Evolutionary conservation across 768 basidiomycete genomes (phyloP).

Genomic region (Jaapia argillacea): DNA sequence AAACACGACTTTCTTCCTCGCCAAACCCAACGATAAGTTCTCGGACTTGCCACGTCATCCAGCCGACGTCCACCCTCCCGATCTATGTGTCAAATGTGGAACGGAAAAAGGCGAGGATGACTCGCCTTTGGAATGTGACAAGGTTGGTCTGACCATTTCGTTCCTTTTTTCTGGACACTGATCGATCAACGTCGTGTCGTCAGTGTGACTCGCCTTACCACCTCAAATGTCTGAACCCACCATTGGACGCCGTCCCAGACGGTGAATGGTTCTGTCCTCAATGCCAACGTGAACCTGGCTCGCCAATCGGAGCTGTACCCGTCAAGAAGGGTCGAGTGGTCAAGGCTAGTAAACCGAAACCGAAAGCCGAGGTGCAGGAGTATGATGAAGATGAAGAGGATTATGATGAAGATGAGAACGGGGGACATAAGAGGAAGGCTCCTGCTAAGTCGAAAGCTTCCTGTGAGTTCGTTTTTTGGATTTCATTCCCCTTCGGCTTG

Average conservation of each 20-base stretch:
- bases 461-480: conserved; percentile 20
- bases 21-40: conserved; percentile 60
- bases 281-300: conserved; percentile 52
- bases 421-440: conserved; percentile 36
- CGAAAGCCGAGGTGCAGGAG: conserved; percentile 16
- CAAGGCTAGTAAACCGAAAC: conserved; percentile 9
- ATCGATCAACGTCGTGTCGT: neutral
- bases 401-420: conserved; percentile 17
- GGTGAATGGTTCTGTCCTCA: conserved; percentile 91
- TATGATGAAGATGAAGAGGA: conserved; percentile 12
- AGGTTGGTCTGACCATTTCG: too few species aligned
- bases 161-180: neutral
- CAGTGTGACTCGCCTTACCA: conserved; percentile 92
- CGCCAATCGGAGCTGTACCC: conserved; percentile 24
- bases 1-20: conserved; percentile 79
- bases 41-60: conserved; percentile 80
- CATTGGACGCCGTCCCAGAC: conserved; percentile 66
- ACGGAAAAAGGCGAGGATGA: conserved; percentile 66
- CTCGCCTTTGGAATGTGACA: conserved; percentile 81
- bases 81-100: conserved; percentile 62
- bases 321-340: conserved; percentile 1
- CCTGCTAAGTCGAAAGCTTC: conserved; percentile 22
- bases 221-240: conserved; percentile 70
- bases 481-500: too few species aligned
- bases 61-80: conserved; percentile 54